A percentile compares a stretch with the other conserved stretches of the same genome.
Conservation (phyloP, 305 asterid species). For the Stenogyne calaminthoides region DNA sequence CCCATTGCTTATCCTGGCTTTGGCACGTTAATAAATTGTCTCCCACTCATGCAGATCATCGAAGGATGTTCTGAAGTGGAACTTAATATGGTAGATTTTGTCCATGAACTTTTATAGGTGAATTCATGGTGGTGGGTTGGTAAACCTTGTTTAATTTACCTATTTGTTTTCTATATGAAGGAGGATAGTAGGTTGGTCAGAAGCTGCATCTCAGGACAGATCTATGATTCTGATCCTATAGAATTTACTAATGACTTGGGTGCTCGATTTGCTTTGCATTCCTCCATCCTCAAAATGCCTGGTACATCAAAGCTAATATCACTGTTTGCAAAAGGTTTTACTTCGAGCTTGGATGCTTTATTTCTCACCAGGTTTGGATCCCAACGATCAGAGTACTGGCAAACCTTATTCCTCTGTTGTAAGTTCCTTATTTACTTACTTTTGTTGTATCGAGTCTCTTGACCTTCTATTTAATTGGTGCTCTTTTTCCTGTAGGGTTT, state of each 20-base stretch:
- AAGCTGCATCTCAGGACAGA: conserved; percentile 86
- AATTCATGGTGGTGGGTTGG: conserved; percentile 22
- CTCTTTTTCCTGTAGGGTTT: conserved; percentile 48
- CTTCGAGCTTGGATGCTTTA: conserved; percentile 79
- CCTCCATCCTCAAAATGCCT: conserved; percentile 64
- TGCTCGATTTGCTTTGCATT: conserved; percentile 66
- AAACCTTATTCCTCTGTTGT: conserved; percentile 75
- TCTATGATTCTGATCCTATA: conserved; percentile 87
- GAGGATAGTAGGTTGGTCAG: conserved; percentile 67
- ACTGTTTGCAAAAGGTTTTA: conserved; percentile 67
- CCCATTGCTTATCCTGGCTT: conserved; percentile 7
- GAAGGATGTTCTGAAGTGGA: conserved; percentile 74
- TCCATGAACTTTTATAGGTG: conserved; percentile 6
- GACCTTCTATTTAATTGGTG: neutral
- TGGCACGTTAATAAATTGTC: too few species aligned
- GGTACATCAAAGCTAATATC: conserved; percentile 74
- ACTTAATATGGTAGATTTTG: conserved; percentile 59
- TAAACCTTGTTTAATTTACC: conserved; percentile 23
- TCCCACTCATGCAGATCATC: conserved; percentile 59
- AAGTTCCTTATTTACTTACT: conserved; percentile 38
- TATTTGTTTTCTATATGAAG: conserved; percentile 50
- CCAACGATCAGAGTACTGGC: conserved; percentile 76
- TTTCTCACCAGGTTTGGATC: conserved; percentile 83
- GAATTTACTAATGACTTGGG: conserved; percentile 73
- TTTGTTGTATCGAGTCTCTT: conserved; percentile 17